Percentiles rank a stretch among this genome's conserved stretches.
These are phyloP conservation scores for Saposhnikovia divaricata DNA, from an alignment of 129 eudicot genomes.

Conservation along the genomic window DNA sequence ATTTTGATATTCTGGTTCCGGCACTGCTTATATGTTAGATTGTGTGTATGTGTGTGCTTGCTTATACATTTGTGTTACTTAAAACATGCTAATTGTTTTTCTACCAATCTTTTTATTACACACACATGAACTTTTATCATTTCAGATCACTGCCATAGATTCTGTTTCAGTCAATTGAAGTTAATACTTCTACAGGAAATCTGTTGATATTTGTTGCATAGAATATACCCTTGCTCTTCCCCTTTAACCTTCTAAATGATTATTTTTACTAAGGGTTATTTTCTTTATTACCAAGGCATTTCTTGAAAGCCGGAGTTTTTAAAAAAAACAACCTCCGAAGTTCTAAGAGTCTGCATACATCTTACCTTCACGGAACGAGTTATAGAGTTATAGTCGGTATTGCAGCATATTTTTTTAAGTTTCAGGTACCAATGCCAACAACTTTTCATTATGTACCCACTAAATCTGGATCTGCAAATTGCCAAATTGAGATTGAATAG, in stretches of 20 bases:
- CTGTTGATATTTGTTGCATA: not conserved
- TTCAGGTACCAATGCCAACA: not conserved
- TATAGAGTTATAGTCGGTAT: not conserved
- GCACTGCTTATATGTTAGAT: too few relatives aligned
- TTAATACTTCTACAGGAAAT: not conserved
- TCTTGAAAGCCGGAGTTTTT: too few relatives aligned
- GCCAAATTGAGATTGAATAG: not conserved
- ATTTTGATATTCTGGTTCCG: too few relatives aligned
- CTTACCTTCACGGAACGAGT: not conserved
- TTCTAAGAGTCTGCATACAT: not conserved
- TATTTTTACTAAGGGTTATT: not conserved
- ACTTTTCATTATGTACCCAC: not conserved
- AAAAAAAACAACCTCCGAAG: not conserved
- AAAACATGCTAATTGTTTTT: not conserved
- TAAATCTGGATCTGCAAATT: slow-evolving; percentile 5
- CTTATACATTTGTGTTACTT: not conserved
- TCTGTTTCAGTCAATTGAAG: not conserved
- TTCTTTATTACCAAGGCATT: not conserved
- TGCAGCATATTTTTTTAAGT: not conserved
- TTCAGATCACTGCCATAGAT: not conserved
- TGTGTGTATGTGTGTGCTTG: not conserved
- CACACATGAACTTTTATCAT: too few relatives aligned
- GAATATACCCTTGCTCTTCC: not conserved
- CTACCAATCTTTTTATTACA: not conserved
- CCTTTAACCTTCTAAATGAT: not conserved